A percentile compares a stretch with the other conserved stretches of the same genome.
Conservation (phyloP, 1,284 basidiomycete genomes). For the Marasmius oreades region DNA sequence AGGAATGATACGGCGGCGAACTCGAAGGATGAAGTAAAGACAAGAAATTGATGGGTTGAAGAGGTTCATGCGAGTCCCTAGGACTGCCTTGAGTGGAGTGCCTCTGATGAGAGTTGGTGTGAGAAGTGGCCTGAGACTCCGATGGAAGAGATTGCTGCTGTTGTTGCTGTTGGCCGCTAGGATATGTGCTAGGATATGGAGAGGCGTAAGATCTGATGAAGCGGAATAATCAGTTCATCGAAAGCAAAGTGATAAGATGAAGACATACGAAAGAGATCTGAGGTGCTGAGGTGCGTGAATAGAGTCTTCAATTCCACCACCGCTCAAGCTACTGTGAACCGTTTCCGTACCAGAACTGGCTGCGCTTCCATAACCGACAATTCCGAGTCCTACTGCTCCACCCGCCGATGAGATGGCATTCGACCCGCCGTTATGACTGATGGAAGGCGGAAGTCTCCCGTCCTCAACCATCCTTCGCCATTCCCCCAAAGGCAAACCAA, state of each 20-base stretch:
- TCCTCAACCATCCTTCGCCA: background rate
- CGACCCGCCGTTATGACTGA: conserved; percentile 1
- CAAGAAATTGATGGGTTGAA: conserved; percentile 80
- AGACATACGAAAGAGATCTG: background rate
- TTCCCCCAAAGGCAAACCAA: background rate
- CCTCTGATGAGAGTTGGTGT: conserved; percentile 27
- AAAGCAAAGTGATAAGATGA: background rate
- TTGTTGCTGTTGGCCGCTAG: conserved; percentile 6
- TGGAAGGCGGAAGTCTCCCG: background rate
- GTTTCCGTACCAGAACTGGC: background rate
- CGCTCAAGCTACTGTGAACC: background rate
- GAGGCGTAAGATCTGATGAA: background rate
- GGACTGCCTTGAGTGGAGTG: conserved; percentile 10
- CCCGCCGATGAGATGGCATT: background rate
- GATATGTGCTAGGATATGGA: background rate
- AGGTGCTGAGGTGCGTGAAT: conserved; percentile 13
- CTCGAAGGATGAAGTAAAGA: conserved; percentile 78
- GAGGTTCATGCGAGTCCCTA: conserved; percentile 5
- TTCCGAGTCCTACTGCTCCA: conserved; percentile 8
- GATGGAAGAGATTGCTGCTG: background rate
- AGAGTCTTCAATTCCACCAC: conserved; percentile 13
- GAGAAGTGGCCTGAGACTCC: background rate
- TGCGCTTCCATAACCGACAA: conserved; percentile 9
- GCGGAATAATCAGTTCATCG: background rate
- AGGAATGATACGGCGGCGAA: conserved; percentile 73